Conservation (phyloP, 768 basidiomycete genomes). For the Cystofilobasidium bisporidii region DNA sequence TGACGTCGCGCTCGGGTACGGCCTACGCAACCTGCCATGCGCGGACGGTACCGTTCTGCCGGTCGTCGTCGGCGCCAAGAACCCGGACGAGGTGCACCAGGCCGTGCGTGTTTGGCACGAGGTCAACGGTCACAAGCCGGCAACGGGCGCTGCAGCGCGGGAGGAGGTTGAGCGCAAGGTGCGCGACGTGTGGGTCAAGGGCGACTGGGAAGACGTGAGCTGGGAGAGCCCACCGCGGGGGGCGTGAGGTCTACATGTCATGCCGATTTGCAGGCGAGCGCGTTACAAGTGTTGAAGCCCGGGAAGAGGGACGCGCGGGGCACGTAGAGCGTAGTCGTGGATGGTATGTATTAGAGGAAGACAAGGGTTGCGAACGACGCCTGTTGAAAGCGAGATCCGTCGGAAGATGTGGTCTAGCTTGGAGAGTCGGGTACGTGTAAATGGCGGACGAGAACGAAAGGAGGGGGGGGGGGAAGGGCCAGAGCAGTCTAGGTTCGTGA, state of each 20-base stretch:
- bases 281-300: conserved; percentile 8
- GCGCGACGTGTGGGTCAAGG: conserved; percentile 11
- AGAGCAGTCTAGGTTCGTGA: no score
- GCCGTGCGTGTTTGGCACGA: conserved; percentile 28
- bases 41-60: conserved; percentile 31
- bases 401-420: no score
- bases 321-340: not conserved
- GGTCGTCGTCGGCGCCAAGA: conserved; percentile 37
- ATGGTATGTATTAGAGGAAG: not conserved
- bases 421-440: no score
- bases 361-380: not conserved
- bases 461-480: no score
- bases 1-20: conserved; percentile 37
- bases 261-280: not conserved
- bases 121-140: conserved; percentile 9
- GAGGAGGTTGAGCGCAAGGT: conserved; percentile 7
- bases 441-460: no score
- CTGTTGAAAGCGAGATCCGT: not conserved
- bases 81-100: conserved; percentile 36
- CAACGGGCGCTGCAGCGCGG: not conserved
- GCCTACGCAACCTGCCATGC: conserved; percentile 32
- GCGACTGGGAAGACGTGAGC: conserved; percentile 14
- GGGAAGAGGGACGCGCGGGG: not conserved
- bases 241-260: not conserved
- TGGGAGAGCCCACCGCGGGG: conserved; percentile 5